Evolutionary conservation across 1,284 basidiomycete species (phyloP).

Genomic region (Filobasidium uniguttulatum): DNA sequence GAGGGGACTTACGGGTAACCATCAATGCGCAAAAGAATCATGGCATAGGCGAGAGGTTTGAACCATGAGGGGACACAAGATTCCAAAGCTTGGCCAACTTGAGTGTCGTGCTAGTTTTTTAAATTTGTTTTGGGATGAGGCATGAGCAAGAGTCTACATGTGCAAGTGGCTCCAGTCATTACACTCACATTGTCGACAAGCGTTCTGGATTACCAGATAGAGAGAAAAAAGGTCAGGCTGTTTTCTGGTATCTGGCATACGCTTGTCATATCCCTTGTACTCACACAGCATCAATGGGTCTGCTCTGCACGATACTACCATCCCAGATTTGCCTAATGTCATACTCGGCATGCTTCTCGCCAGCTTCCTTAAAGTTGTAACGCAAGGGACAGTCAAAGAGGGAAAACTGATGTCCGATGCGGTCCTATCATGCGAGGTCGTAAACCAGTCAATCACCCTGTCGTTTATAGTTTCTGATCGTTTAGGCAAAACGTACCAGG

Average conservation of each 20-base stretch:
- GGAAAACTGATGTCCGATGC: conserved; percentile 43
- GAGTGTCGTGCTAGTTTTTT: conserved; percentile 40
- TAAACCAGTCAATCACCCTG: not conserved
- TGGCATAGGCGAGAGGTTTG: conserved; percentile 56
- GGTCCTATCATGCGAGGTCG: conserved; percentile 25
- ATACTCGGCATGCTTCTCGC: conserved; percentile 39
- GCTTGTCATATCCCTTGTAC: conserved; percentile 10
- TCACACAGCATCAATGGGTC: conserved; percentile 46
- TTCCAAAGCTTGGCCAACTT: conserved; percentile 44
- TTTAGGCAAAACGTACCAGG: not conserved
- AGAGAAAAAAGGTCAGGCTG: not conserved
- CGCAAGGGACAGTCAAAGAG: conserved; percentile 47
- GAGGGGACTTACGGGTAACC: conserved; percentile 63
- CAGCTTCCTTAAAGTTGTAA: conserved; percentile 45
- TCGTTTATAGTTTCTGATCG: not conserved
- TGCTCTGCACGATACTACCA: conserved; percentile 42
- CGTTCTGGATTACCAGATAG: conserved; percentile 25
- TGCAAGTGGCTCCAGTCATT: not conserved
- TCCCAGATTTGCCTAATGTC: conserved; percentile 47
- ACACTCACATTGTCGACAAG: conserved; percentile 41
- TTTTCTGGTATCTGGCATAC: not conserved
- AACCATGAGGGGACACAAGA: conserved; percentile 44
- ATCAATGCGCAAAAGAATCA: conserved; percentile 65
- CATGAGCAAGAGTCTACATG: too few relatives aligned
- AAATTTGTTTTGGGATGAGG: too few relatives aligned